Percentiles rank a stretch among this genome's conserved stretches.
Evolutionary conservation across 2,329 filamentous ascomycete genomes (phyloP).

Genomic region (Aureobasidium uvarum): DNA sequence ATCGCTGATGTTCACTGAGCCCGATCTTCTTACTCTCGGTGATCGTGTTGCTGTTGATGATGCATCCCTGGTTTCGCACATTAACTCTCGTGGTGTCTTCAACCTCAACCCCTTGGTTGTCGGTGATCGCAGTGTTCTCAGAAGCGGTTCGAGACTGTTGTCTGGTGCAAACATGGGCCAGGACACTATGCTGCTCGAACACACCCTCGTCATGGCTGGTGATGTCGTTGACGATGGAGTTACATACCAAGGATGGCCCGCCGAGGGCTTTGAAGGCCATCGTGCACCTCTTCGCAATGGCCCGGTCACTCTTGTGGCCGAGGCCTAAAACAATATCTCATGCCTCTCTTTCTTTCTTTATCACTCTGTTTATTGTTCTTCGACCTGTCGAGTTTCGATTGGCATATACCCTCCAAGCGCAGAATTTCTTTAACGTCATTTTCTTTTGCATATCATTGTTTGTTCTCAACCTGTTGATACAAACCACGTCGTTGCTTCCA

Average conservation of each 20-base stretch:
- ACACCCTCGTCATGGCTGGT: constrained; percentile 58
- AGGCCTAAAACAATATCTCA: constrained; percentile 1
- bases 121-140: constrained; percentile 53
- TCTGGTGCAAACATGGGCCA: constrained; percentile 55
- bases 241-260: constrained; percentile 59
- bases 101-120: constrained; percentile 54
- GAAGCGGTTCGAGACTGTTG: constrained; percentile 54
- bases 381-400: neutral
- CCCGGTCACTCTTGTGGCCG: constrained; percentile 5
- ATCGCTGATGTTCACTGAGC: constrained; percentile 57
- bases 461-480: neutral
- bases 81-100: constrained; percentile 58
- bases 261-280: constrained; percentile 40
- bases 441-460: neutral
- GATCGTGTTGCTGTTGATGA: constrained; percentile 57
- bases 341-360: neutral
- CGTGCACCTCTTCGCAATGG: constrained; percentile 20
- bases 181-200: constrained; percentile 56
- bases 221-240: constrained; percentile 53
- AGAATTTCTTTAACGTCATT: neutral
- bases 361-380: neutral
- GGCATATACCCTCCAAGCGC: constrained; percentile 14
- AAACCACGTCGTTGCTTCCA: neutral
- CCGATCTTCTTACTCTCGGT: constrained; percentile 55
- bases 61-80: constrained; percentile 56